Evolutionary conservation across 106 monocot species (phyloP).

Genomic region (Ottelia alismoides): DNA sequence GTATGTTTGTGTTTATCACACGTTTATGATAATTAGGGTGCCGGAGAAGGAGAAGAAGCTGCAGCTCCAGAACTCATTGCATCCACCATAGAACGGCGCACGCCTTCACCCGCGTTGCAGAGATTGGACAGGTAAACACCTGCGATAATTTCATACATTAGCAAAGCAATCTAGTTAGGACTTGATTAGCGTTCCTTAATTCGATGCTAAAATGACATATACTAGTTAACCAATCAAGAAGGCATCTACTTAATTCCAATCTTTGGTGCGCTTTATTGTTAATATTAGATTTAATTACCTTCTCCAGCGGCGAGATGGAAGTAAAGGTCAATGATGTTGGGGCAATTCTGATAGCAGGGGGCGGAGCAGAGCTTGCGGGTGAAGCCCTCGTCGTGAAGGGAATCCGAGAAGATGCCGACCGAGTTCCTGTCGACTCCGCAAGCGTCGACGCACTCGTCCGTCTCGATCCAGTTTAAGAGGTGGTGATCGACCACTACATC

Average conservation of each 20-base stretch:
- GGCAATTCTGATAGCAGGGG: constrained; percentile 13
- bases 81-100: constrained; percentile 24
- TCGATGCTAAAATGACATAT: not conserved
- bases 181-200: not conserved
- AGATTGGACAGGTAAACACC: constrained; percentile 27
- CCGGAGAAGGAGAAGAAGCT: not conserved
- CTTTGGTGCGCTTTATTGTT: not conserved
- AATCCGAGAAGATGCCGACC: constrained; percentile 16
- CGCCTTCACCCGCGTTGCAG: constrained; percentile 15
- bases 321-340: constrained; percentile 24
- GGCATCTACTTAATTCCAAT: not conserved
- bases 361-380: constrained; percentile 14
- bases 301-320: constrained; percentile 31
- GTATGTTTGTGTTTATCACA: no score
- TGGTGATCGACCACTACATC: constrained; percentile 21
- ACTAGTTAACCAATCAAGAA: no score
- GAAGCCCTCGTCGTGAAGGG: constrained; percentile 7
- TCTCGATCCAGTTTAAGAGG: constrained; percentile 32
- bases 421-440: constrained; percentile 15
- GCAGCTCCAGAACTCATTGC: constrained; percentile 22
- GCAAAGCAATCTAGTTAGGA: not conserved
- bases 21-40: not conserved
- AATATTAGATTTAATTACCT: constrained; percentile 6
- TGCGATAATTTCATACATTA: constrained; percentile 1
- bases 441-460: constrained; percentile 22